Evolutionary conservation across 495 filamentous ascomycete species (phyloP), one percentile per base, ranked within the genome.

Genomic region (Friedmanniomyces simplex): DNA sequence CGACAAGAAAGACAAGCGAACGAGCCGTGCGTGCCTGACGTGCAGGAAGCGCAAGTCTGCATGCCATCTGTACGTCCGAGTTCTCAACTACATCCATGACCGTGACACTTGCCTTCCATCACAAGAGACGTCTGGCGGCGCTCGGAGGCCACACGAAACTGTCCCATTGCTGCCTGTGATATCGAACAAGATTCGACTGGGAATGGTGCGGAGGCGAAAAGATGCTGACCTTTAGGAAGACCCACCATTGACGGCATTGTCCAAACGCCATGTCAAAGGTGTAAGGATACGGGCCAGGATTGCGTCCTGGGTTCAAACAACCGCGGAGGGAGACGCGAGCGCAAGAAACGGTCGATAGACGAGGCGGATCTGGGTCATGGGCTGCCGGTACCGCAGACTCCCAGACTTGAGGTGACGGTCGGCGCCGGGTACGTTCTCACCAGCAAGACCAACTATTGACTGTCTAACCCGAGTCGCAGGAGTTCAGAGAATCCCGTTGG

Each of bases 41-140:
- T 85, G 82, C 65, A 64, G 81, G 50, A 80, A 79, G 69, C 71
- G 82, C 59, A 85, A 85, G 66, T 80, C 77, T 8, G 78, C 78
- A 60, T 85, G 82, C 71, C 79, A 83, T 67, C 69, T 85, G 77
- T 83, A 78, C 65, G 74, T 74, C 30, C 58, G 58, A 21, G 26
- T 37, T 12, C 57, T 60, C 41, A 45, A 1, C 10, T 20, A 16
- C 26, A 3, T 42, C 10, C 52, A 4, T 11, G 2, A 4, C 28
- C 10, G 28, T 32, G 28, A 4, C 28, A 32, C 28, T 32, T 10
- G 28, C 3, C 28, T 32, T 32, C 28, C 3, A 32, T 32, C 28
- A 32, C 4, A 32, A 10, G 28, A n/a, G n/a, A n/a, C n/a, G n/a
- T n/a, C n/a, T n/a, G n/a, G n/a, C n/a, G n/a, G n/a, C n/a, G n/a